These are phyloP conservation scores for Alternaria tenuissima DNA, from an alignment of 2,329 filamentous ascomycete species.

Conservation along the genomic window DNA sequence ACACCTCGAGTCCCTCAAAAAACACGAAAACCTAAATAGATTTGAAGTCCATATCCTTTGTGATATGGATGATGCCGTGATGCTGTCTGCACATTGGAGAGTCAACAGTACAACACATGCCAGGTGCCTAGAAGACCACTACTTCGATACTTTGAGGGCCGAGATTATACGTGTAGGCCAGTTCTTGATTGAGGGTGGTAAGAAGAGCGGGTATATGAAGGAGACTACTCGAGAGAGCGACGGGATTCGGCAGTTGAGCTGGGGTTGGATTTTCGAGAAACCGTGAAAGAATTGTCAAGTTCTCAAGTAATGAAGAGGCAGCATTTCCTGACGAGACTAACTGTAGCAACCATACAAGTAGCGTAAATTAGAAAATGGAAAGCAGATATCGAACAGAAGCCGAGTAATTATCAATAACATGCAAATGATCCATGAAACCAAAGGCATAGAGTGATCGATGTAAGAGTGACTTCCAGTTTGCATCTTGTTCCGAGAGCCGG, in stretches of 20 bases:
- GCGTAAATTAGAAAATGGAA: too few relatives aligned
- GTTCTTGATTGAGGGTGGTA: neutral
- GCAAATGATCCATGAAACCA: neutral
- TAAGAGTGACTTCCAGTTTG: neutral
- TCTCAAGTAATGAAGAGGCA: neutral
- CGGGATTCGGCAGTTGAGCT: neutral
- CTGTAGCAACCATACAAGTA: too few relatives aligned
- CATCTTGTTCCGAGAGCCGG: neutral
- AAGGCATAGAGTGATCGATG: neutral
- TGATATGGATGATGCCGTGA: neutral
- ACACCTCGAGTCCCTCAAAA: neutral
- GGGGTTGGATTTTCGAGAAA: neutral
- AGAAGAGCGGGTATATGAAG: neutral
- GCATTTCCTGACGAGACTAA: neutral
- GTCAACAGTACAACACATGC: neutral
- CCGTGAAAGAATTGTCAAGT: neutral
- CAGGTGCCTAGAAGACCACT: neutral
- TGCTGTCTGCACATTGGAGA: neutral
- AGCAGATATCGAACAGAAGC: too few relatives aligned
- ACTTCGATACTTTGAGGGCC: neutral
- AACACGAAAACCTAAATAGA: neutral
- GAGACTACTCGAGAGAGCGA: neutral
- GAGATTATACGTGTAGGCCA: neutral
- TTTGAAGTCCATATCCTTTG: neutral
- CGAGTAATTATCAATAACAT: neutral